Conservation (phyloP, 805 yeast species). For the Yarrowia deformans region DNA sequence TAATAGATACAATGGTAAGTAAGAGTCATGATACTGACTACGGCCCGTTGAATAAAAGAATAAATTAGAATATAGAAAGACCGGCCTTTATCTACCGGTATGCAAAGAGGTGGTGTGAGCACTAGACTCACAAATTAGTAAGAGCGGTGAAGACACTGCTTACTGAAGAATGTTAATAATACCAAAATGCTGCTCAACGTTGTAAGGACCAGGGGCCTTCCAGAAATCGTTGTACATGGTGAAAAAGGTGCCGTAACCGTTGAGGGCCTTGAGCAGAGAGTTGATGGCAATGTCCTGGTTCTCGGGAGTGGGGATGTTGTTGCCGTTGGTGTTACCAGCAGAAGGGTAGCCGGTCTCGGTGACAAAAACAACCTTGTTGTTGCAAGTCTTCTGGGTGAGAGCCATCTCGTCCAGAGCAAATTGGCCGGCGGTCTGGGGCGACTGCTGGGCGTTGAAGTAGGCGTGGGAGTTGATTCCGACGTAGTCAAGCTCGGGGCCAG, state of each 20-base stretch:
- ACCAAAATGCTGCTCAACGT: conserved; percentile 89
- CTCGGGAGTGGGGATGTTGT: conserved; percentile 69
- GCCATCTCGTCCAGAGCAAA: conserved; percentile 70
- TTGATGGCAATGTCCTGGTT: conserved; percentile 77
- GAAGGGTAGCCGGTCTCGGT: conserved; percentile 94
- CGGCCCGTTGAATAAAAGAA: background rate
- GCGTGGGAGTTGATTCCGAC: conserved; percentile 88
- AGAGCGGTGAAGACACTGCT: background rate
- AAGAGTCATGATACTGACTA: too few relatives aligned
- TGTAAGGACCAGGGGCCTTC: conserved; percentile 84
- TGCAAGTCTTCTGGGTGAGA: conserved; percentile 64
- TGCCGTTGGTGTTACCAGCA: conserved; percentile 73
- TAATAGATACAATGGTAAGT: too few relatives aligned
- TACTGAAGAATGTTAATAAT: conserved; percentile 46
- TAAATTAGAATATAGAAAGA: conserved; percentile 13
- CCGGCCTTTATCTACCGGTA: conserved; percentile 3
- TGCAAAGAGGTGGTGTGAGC: background rate
- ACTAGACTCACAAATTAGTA: too few relatives aligned
- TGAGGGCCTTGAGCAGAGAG: conserved; percentile 62
- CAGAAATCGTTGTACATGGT: conserved; percentile 85
- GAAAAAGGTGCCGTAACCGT: conserved; percentile 66
- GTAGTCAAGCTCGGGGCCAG: conserved; percentile 68
- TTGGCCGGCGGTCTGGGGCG: conserved; percentile 73
- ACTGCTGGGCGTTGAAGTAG: conserved; percentile 70
- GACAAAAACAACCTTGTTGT: conserved; percentile 60